Conservation (phyloP, 2,329 filamentous ascomycete genomes). For the Sarocladium brachiariae region DNA sequence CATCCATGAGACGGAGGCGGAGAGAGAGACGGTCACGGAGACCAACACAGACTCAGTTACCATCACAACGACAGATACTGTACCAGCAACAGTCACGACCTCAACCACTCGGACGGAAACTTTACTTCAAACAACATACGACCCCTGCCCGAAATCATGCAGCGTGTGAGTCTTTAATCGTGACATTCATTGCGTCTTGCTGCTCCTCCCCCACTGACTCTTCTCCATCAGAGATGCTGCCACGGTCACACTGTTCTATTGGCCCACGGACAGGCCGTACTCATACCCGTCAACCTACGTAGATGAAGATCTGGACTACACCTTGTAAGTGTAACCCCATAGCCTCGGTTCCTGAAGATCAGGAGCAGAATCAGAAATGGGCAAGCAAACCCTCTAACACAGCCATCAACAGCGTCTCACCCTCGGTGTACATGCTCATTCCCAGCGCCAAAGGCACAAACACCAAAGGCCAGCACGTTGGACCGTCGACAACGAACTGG, state of each 20-base stretch:
- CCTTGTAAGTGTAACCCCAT: too few species aligned
- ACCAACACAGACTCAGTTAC: background rate
- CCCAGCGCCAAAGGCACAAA: slow-evolving; percentile 6
- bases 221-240: background rate
- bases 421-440: slow-evolving; percentile 8
- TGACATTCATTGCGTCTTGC: too few species aligned
- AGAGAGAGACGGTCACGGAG: background rate
- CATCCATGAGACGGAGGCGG: too few species aligned
- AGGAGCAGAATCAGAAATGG: too few species aligned
- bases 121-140: background rate
- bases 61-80: background rate
- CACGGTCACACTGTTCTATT: slow-evolving; percentile 3
- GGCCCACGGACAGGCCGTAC: slow-evolving; percentile 1
- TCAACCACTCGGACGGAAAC: background rate
- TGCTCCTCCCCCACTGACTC: too few species aligned
- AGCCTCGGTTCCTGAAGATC: too few species aligned
- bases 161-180: slow-evolving; percentile 4
- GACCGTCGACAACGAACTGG: slow-evolving; percentile 6
- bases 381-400: too few species aligned
- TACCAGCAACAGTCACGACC: too few species aligned
- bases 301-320: slow-evolving; percentile 4
- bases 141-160: slow-evolving; percentile 3
- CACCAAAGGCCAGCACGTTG: slow-evolving; percentile 1
- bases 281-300: background rate
- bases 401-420: background rate